Base-by-base conservation (phyloP, 2,329 filamentous ascomycete species). In the Claviceps sp. region DNA sequence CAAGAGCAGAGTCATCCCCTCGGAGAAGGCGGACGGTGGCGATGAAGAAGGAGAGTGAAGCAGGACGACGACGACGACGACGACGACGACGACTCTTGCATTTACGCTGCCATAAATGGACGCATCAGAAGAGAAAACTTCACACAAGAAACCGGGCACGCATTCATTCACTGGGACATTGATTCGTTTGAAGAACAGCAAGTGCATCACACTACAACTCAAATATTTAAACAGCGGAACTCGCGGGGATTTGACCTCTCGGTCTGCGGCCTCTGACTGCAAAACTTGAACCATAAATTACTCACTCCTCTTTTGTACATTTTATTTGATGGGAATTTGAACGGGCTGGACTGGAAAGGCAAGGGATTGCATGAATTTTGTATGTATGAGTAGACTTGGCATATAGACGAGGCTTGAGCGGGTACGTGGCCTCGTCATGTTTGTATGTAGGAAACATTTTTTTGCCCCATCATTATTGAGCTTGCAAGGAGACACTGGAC, bases 1-100 rank as follows among this genome's bases (percentile, higher is more conserved):
- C 67, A 78, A 75, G 57, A 93, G 88, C 81, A 84, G 84, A 63
- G 70, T 75, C 47, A 70, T 69, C 59, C 71, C 68, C 70, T 76
- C 80, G 58, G 73, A 77, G 60, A 62, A 71, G 47, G 62, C 74
- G 11, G 67, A 70, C 46, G 61, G 66, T 47, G 61, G 66, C 53
- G 56, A 62, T 41, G 63, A 67, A 52, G 64, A 67, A 34, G 64
- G 67, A 26, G 65, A 68, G 34, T 67, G 63, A 58, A 61, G 20
- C 42, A 24, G 51, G 16, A 37, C 20, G n/a, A 47, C 18, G 13
- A 50, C 14, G 14, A 37, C 22, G 22, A 16, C 5, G 37, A 41
- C 37, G 22, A 22, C 22, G 22, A 22, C 3, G 22, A 22, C 22
- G 20, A 22, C 20, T 11, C 37, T 38, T 38, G 30, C 13, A 44